Conservation (phyloP, 2,329 filamentous ascomycete species). For the Corinectria fuckeliana region DNA sequence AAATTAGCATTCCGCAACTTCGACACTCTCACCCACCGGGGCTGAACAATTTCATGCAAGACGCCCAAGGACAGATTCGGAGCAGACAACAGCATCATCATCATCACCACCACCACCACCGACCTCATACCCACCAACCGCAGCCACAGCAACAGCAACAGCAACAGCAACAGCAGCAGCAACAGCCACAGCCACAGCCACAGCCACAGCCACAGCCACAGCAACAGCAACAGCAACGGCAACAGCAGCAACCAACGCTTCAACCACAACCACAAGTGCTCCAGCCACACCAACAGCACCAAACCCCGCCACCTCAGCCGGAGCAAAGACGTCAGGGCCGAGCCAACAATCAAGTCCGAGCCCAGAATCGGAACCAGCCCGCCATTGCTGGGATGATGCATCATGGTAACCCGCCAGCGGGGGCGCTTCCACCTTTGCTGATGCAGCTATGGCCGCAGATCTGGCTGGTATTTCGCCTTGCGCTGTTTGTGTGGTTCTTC, state of each 20-base stretch:
- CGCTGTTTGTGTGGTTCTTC: conserved; percentile 70
- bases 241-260: conserved; percentile 1
- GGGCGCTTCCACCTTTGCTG: conserved; percentile 42
- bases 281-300: conserved; percentile 28
- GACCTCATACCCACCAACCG: conserved; percentile 19
- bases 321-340: conserved; percentile 35
- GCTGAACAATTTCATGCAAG: conserved; percentile 21
- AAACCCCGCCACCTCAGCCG: conserved; percentile 26
- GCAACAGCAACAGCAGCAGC: conserved; percentile 19
- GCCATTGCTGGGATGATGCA: conserved; percentile 39
- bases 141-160: conserved; percentile 24
- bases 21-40: conserved; percentile 26
- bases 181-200: conserved; percentile 15
- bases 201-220: conserved; percentile 26
- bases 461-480: conserved; percentile 65
- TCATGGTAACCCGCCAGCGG: conserved; percentile 48
- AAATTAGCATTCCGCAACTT: conserved; percentile 38
- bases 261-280: conserved; percentile 11
- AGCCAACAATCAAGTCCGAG: conserved; percentile 22
- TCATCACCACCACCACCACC: conserved; percentile 34
- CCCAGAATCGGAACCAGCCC: conserved; percentile 30
- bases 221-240: conserved; percentile 27
- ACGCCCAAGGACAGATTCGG: conserved; percentile 28
- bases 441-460: conserved; percentile 62
- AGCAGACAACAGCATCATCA: conserved; percentile 38